Base-by-base conservation (phyloP, 352 stramenopile genomes). In the Phytophthora nicotianae region DNA sequence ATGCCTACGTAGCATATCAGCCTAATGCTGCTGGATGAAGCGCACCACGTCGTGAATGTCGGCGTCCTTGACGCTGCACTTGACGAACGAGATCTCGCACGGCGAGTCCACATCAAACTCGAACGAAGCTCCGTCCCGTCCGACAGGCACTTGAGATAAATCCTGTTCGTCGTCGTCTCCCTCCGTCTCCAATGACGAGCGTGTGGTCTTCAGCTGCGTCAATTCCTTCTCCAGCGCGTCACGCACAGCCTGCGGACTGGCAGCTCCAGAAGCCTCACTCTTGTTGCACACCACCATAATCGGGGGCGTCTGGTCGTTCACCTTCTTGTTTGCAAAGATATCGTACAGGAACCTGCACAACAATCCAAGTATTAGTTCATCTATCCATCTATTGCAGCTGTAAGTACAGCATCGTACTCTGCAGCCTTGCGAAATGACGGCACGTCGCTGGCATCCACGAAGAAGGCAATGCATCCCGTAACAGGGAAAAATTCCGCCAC, bases 251-350 rank as follows among this genome's bases (percentile, higher is more conserved):
- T 87, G 61, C 5, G 82, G 63, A 23, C 60, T 89, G 33, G 75
- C 72, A 14, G 80, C 76, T 7, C 71, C 65, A 1, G 62, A 5
- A 9, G 71, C 59, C 23, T 96, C 88, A 60, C 74, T 89, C 78
- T 96, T 96, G 72, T 92, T 96, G 75, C 86, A 95, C 48, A 74
- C 79, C 38, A 96, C 77, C 53, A 95, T 65, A 58, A 96, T 79
- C 47, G 79, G 75, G 21, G 78, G 77, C 35, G 75, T 68, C 38
- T 81, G 54, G 68, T 95, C 86, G 61, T 93, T 92, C 60, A 95
- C 68, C 67, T 89, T 94, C 57, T 87, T 82, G 52, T 89, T 88
- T 14, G 84, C 82, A 53, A 96, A 93, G 29, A 96, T 87, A 67
- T 96, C 84, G 71, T 92, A 92, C 46, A 96, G 67, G 69, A 83